phyloP scores from a whole-genome alignment of 495 filamentous ascomycete species.

The Penicillium desertorum region DNA sequence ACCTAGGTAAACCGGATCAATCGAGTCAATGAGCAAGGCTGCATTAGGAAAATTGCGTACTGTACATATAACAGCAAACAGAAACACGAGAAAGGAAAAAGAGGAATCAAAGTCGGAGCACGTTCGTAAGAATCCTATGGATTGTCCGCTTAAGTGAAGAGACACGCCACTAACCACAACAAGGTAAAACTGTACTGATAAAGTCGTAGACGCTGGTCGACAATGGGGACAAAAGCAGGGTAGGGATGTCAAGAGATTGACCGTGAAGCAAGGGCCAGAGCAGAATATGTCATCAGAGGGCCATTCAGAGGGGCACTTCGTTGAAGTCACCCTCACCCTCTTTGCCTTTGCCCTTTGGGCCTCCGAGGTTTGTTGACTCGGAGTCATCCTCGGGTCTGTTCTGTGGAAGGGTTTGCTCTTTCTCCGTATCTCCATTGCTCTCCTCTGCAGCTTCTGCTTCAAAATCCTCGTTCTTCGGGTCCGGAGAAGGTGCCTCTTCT shows the following conservation, averaged over 20 bases:
- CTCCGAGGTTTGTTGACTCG: slow-evolving; percentile 15
- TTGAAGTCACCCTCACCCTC: slow-evolving; percentile 44
- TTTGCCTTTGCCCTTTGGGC: slow-evolving; percentile 33
- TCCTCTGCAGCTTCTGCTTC: slow-evolving; percentile 13
- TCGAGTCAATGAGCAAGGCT: slow-evolving; percentile 11
- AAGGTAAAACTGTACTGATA: slow-evolving; percentile 25
- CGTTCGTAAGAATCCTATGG: slow-evolving; percentile 19
- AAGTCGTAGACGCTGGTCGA: slow-evolving; percentile 21
- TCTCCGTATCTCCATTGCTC: slow-evolving; percentile 14
- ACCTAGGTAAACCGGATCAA: neutral
- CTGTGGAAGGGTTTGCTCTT: slow-evolving; percentile 30
- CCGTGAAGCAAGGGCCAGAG: slow-evolving; percentile 1
- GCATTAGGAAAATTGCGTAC: slow-evolving; percentile 28
- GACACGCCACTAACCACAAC: slow-evolving; percentile 15
- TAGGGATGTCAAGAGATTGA: slow-evolving; percentile 4
- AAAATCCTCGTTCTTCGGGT: slow-evolving; percentile 13
- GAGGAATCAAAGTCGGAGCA: slow-evolving; percentile 3
- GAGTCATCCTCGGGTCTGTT: slow-evolving; percentile 26
- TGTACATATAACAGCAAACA: slow-evolving; percentile 25
- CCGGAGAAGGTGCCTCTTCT: slow-evolving; percentile 9
- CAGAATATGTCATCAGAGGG: slow-evolving; percentile 6
- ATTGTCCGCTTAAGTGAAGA: slow-evolving; percentile 6
- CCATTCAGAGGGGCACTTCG: slow-evolving; percentile 39
- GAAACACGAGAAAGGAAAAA: slow-evolving; percentile 13
- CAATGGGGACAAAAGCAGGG: slow-evolving; percentile 3